Percentiles rank a stretch among this genome's conserved stretches.
These are phyloP conservation scores for Beauveria sp. DNA, from an alignment of 2,329 filamentous ascomycete genomes.

Conservation along the genomic window DNA sequence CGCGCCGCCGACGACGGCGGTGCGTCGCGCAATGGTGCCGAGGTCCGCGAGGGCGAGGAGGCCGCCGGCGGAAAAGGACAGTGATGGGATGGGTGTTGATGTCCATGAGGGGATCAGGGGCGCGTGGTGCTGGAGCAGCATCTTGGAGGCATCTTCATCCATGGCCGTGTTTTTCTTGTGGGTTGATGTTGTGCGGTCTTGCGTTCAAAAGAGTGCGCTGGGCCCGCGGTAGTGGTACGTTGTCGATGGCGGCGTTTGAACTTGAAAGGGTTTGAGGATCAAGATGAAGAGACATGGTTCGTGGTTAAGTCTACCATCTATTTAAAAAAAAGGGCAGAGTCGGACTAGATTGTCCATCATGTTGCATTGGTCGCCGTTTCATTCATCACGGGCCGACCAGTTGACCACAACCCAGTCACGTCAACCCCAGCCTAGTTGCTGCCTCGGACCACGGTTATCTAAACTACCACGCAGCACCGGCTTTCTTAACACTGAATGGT, in stretches of 20 bases:
- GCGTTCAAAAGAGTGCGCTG: too few relatives aligned
- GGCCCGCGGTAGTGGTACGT: too few relatives aligned
- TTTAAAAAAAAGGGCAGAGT: not conserved
- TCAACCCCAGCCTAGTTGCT: not conserved
- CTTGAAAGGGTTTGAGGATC: too few relatives aligned
- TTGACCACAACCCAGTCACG: not conserved
- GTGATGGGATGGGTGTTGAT: conserved; percentile 35
- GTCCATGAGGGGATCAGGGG: conserved; percentile 35
- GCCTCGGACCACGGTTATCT: not conserved
- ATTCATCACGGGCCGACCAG: not conserved
- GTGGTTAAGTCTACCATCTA: not conserved
- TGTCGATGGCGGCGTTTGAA: too few relatives aligned
- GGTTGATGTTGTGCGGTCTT: not conserved
- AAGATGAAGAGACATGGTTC: not conserved
- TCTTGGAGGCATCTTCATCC: not conserved
- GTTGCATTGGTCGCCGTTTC: not conserved
- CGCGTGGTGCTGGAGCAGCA: not conserved
- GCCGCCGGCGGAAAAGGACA: conserved; percentile 43
- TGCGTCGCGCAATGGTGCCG: conserved; percentile 46
- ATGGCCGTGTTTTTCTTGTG: not conserved
- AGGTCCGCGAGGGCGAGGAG: conserved; percentile 54
- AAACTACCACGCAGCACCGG: not conserved
- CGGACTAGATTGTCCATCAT: not conserved
- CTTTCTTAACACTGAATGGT: not conserved
- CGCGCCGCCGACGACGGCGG: conserved; percentile 47